These are phyloP conservation scores for Colletotrichum caudatum DNA, from an alignment of 2,329 filamentous ascomycete species.

Conservation along the genomic window DNA sequence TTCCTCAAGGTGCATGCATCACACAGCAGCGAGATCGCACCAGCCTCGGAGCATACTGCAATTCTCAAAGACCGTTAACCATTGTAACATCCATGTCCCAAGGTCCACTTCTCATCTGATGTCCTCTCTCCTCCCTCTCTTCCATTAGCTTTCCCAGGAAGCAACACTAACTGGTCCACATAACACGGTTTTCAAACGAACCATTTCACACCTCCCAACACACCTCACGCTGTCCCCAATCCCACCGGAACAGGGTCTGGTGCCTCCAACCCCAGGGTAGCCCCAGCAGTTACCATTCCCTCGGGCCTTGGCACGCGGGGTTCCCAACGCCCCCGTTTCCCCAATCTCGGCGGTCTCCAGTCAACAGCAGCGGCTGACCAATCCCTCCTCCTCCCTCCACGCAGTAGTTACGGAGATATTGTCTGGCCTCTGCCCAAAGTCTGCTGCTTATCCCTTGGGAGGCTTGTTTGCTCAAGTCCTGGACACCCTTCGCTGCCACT, in stretches of 20 bases:
- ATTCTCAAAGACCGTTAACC: slow-evolving; percentile 3
- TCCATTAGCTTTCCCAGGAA: slow-evolving; percentile 5
- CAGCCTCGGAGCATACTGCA: slow-evolving; percentile 2
- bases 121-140: background rate
- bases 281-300: slow-evolving; percentile 39
- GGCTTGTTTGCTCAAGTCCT: background rate
- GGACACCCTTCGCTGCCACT: background rate
- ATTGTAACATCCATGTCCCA: background rate
- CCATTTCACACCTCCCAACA: slow-evolving; percentile 17
- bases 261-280: slow-evolving; percentile 18
- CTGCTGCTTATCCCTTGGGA: slow-evolving; percentile 3
- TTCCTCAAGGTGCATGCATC: background rate
- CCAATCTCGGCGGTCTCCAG: slow-evolving; percentile 1
- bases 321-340: slow-evolving; percentile 27
- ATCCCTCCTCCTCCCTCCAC: slow-evolving; percentile 23
- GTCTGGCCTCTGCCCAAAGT: background rate
- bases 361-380: slow-evolving; percentile 26
- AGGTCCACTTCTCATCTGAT: background rate
- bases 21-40: slow-evolving; percentile 2
- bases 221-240: slow-evolving; percentile 16
- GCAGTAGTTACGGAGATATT: slow-evolving; percentile 4
- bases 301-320: slow-evolving; percentile 42
- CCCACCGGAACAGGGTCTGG: slow-evolving; percentile 28
- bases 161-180: slow-evolving; percentile 15
- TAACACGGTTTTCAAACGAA: slow-evolving; percentile 29